Percentiles rank a stretch among this genome's conserved stretches.
phyloP scores from a whole-genome alignment of 805 yeast species.

The Ogataea populi-albae region DNA sequence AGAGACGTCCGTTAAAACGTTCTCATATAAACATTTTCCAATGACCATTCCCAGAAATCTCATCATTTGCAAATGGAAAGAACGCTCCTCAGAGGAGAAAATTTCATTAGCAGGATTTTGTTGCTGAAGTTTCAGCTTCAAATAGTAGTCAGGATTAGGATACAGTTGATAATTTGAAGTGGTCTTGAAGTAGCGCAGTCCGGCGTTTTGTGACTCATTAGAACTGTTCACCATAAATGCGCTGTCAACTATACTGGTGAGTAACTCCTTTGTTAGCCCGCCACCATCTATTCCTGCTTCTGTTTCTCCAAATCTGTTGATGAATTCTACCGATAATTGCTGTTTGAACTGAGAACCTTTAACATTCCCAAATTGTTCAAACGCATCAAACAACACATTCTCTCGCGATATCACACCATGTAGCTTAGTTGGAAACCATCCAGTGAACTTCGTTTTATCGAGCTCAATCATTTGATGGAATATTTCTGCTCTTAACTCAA shows the following conservation, averaged over 20 bases:
- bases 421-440: constrained; percentile 25
- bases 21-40: constrained; percentile 87
- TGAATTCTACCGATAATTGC: constrained; percentile 61
- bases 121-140: constrained; percentile 26
- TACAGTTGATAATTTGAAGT: constrained; percentile 59
- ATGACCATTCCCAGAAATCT: constrained; percentile 77
- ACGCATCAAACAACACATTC: constrained; percentile 72
- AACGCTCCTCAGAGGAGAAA: constrained; percentile 22
- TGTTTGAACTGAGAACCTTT: constrained; percentile 56
- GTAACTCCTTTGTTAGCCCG: constrained; percentile 87
- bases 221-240: constrained; percentile 51
- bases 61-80: constrained; percentile 31
- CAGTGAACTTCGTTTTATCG: constrained; percentile 40
- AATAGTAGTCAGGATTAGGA: constrained; percentile 58
- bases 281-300: constrained; percentile 98
- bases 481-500: constrained; percentile 66
- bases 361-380: constrained; percentile 47
- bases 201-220: constrained; percentile 23
- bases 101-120: constrained; percentile 27
- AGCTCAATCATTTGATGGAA: constrained; percentile 60
- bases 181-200: constrained; percentile 38
- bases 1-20: constrained; percentile 72
- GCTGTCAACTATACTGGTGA: constrained; percentile 67
- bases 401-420: constrained; percentile 66
- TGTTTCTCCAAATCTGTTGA: constrained; percentile 61